phyloP scores from a whole-genome alignment of 345 rosid species.

The Ceriops tagal region DNA sequence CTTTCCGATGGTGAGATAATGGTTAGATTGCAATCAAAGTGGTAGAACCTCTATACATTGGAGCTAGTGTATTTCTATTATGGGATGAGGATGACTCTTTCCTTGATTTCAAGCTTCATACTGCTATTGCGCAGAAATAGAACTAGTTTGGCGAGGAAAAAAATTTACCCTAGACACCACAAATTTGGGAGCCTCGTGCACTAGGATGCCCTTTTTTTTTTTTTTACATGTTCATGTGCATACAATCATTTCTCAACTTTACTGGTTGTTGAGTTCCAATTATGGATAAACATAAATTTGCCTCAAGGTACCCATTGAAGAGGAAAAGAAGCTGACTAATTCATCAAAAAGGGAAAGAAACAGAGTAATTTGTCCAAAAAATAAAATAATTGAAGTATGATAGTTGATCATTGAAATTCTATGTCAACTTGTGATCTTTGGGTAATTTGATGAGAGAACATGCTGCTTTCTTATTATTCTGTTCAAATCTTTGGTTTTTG shows the following conservation, averaged over 20 bases:
- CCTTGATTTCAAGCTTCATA: too few species aligned
- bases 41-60: too few species aligned
- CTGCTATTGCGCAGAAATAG: not conserved
- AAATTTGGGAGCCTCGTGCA: too few species aligned
- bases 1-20: not conserved
- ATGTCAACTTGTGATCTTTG: not conserved
- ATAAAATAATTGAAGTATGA: too few species aligned
- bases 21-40: not conserved
- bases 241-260: not conserved
- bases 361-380: too few species aligned
- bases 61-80: too few species aligned
- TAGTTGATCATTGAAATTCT: too few species aligned
- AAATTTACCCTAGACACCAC: too few species aligned
- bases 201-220: too few species aligned
- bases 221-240: too few species aligned
- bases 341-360: too few species aligned
- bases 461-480: not conserved
- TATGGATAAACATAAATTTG: not conserved
- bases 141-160: not conserved
- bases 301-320: not conserved
- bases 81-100: too few species aligned
- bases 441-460: not conserved
- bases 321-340: not conserved
- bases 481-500: constrained; percentile 19
- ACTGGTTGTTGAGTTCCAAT: not conserved